Evolutionary conservation across 1,284 basidiomycete genomes (phyloP), one percentile per base, ranked within the genome.

Genomic region (Ceratobasidium sp.): DNA sequence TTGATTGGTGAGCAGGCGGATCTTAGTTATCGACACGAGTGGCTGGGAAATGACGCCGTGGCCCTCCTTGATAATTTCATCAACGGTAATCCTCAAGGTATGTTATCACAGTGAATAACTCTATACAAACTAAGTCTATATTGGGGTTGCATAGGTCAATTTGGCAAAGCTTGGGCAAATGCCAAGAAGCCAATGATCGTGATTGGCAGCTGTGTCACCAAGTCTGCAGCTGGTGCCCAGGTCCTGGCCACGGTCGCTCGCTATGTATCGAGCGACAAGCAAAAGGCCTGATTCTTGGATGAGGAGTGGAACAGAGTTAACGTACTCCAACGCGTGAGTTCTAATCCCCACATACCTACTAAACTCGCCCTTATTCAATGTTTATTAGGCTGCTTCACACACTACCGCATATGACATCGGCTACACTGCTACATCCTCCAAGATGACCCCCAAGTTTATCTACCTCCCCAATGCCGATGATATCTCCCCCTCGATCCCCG

Each of bases 401-500:
- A 89, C 97, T n/a, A 97, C 96, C 44, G 96, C 97, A 0, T 97
- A 97, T 84, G 97, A 99, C 80, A 89, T 98, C 79, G 97, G 96
- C 78, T 99, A 98, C 85, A 92, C 95, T 30, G 89, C 92, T 82
- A 90, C 91, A 81, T 93, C 96, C 3, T 87, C 95, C 50, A 84
- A 88, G 77, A 90, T 91, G 64, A 92, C 90, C 80, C 94, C 98
- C 81, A 99, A 99, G 87, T 99, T 99, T 86, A 88, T 99, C 83
- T 99, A 98, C 87, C 91, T 99, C 76, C 91, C 99, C 80, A 97
- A 97, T 84, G 96, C 97, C 5, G 98, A 99, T 83, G 97, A 99
- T 84, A 87, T 99, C 78, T 91, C 96, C 83, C 94, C 96, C 60
- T 91, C 92, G 23, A 98, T 99, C 80, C 97, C 98, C 44, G 88